Percentiles rank a stretch among this genome's conserved stretches.
phyloP scores from a whole-genome alignment of 176 grass and related monocot genomes.

The Cenchrus americanus region DNA sequence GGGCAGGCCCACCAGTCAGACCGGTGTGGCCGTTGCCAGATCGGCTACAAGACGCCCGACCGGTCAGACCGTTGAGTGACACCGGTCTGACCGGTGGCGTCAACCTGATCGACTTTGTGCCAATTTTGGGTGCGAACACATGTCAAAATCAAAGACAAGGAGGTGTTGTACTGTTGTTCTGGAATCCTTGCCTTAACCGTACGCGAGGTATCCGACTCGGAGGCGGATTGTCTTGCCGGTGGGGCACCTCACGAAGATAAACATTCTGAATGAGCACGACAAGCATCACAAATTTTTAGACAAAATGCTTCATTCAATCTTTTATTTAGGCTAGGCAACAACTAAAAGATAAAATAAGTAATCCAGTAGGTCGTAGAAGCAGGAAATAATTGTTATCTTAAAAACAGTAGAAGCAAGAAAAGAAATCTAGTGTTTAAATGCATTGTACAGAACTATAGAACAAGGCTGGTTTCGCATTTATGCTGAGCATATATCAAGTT shows the following conservation, averaged over 20 bases:
- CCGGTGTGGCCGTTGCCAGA: too few species aligned
- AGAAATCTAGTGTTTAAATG: too few species aligned
- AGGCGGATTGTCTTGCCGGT: background rate
- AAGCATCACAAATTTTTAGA: background rate
- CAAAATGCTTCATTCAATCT: background rate
- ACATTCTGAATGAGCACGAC: background rate
- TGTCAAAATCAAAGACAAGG: background rate
- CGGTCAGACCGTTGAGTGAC: too few species aligned
- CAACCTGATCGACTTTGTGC: too few species aligned
- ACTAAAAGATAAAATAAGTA: background rate
- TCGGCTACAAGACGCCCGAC: too few species aligned
- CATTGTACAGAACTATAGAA: too few species aligned
- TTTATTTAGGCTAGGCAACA: background rate
- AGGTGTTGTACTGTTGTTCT: background rate
- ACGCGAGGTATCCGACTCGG: background rate
- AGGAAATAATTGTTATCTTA: too few species aligned
- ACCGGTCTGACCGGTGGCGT: too few species aligned
- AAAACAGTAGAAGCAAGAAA: background rate
- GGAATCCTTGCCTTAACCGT: background rate
- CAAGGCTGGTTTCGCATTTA: too few species aligned
- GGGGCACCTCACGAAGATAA: constrained; percentile 20
- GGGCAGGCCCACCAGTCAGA: too few species aligned
- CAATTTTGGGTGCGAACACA: too few species aligned
- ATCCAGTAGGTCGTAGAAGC: background rate
- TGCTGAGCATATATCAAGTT: too few species aligned